Conservation (phyloP, 1,139 yeast genomes). For the Magnusiomyces sp. region DNA sequence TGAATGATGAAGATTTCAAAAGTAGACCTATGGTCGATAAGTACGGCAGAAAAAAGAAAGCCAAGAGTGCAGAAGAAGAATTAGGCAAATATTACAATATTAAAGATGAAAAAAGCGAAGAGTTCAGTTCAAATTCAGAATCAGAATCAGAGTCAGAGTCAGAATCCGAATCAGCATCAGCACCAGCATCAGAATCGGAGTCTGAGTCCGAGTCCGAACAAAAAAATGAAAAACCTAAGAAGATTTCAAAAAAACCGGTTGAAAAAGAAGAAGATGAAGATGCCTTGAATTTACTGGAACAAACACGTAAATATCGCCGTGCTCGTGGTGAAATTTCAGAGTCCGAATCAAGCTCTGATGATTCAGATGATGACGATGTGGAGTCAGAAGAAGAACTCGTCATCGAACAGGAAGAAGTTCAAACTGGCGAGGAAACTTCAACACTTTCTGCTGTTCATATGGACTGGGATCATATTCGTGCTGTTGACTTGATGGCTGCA, state of each 20-base stretch:
- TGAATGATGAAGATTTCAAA: slow-evolving; percentile 53
- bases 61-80: slow-evolving; percentile 38
- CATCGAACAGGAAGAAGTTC: slow-evolving; percentile 59
- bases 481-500: slow-evolving; percentile 84
- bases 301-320: slow-evolving; percentile 38
- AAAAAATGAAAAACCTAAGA: slow-evolving; percentile 1
- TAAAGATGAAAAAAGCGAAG: slow-evolving; percentile 33
- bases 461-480: slow-evolving; percentile 92
- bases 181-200: background rate
- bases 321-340: slow-evolving; percentile 67
- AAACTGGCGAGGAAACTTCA: slow-evolving; percentile 75
- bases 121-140: background rate
- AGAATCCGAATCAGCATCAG: background rate
- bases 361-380: slow-evolving; percentile 26
- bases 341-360: slow-evolving; percentile 33
- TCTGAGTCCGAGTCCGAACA: background rate
- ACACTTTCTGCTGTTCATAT: slow-evolving; percentile 87
- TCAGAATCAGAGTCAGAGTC: background rate
- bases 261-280: slow-evolving; percentile 24
- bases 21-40: slow-evolving; percentile 64
- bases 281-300: slow-evolving; percentile 13
- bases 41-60: slow-evolving; percentile 67
- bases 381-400: slow-evolving; percentile 43
- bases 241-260: slow-evolving; percentile 15
- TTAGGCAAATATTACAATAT: slow-evolving; percentile 58